Evolutionary conservation across 257 asterid species (phyloP).

Genomic region (Rauvolfia tetraphylla): DNA sequence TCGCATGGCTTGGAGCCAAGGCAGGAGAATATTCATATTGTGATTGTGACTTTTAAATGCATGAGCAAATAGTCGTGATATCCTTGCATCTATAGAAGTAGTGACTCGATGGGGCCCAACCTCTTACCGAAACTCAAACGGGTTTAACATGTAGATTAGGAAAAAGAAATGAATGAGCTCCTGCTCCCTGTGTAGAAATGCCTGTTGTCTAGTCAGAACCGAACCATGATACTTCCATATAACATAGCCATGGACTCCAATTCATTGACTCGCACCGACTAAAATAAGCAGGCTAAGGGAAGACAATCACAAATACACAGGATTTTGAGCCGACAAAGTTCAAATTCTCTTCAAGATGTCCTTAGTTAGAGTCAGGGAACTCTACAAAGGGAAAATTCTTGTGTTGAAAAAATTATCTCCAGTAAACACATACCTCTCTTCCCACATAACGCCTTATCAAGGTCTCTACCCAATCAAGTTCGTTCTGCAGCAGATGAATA

Average conservation of each 20-base stretch:
- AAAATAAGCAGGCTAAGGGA: background rate
- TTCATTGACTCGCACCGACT: background rate
- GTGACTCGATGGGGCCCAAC: background rate
- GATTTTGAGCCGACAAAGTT: background rate
- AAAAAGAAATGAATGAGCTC: background rate
- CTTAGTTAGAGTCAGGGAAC: background rate
- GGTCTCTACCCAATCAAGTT: slow-evolving; percentile 69
- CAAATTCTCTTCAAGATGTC: background rate
- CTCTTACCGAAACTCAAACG: background rate
- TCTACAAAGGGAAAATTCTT: background rate
- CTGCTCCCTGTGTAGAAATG: background rate
- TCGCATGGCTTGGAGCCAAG: background rate
- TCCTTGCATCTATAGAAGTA: background rate
- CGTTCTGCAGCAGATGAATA: slow-evolving; percentile 50
- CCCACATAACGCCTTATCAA: slow-evolving; percentile 72
- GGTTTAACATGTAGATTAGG: background rate
- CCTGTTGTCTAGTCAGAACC: background rate
- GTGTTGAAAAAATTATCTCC: background rate
- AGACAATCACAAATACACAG: background rate
- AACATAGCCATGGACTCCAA: background rate
- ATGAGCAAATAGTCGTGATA: background rate
- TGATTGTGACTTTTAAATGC: background rate
- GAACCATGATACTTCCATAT: background rate
- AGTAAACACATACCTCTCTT: slow-evolving; percentile 62
- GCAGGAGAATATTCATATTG: background rate